Evolutionary conservation across 2,329 filamentous ascomycete genomes (phyloP), one percentile per base, ranked within the genome.

Genomic region (Microthyrium microscopicum): DNA sequence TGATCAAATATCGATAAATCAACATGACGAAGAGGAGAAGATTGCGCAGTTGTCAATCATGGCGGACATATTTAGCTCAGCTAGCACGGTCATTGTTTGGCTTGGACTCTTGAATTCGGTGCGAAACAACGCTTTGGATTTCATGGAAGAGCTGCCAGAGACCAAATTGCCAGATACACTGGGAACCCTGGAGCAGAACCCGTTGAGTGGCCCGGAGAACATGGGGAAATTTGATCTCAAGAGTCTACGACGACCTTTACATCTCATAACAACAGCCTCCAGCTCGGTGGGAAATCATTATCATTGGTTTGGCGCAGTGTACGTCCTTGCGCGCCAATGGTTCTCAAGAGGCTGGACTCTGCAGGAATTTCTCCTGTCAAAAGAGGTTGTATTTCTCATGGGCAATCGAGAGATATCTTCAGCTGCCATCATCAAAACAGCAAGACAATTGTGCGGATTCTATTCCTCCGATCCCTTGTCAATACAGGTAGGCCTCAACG

Each of bases 311-410:
- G 26, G 33, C 20, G 33, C 22, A 4, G 25, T 35, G 20, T 18
- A 29, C 20, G 26, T 35, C 12, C 11, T 35, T 22, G 26, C 26
- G 20, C 26, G 33, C 7, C 33, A 35, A 21, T 36, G 34, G 29
- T 36, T 36, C 15, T 11, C 13, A 31, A 33, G 34, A 36, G 29
- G 22, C 11, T 36, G 34, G 29, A 36, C 34, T 11, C 24, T 37
- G 24, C 35, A 34, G 19, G 35, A 37, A 13, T 34, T 37, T 29
- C 31, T 37, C 12, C 30, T 37, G 9, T 29, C 35, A 11, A 31
- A 17, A 8, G 17, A 37, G 12, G 21, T 29, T 26, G 18, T 18
- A 5, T 22, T 37, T 13, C 15, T 33, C n/a, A 36, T 36, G 28
- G 34, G 34, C 17, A 26, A 31, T 24, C 29, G 29, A 32, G 20